phyloP scores from a whole-genome alignment of 495 filamentous ascomycete genomes.

The Penicillium pulvis region DNA sequence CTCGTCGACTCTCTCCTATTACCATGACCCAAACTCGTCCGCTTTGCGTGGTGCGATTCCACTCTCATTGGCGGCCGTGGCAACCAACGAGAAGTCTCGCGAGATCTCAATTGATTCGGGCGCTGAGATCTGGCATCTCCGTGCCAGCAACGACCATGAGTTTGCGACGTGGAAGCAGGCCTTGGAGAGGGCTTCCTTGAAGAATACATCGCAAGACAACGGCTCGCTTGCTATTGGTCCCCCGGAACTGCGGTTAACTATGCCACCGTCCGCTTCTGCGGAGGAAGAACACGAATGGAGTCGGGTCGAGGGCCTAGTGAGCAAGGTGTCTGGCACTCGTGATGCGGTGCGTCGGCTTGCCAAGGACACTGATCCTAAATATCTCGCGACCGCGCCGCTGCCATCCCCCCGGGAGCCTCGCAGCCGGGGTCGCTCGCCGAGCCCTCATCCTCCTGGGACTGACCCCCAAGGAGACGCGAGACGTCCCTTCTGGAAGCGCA shows the following conservation, averaged over 20 bases:
- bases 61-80: slow-evolving; percentile 84
- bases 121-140: slow-evolving; percentile 96
- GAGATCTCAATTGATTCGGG: slow-evolving; percentile 98
- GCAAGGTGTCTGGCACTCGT: slow-evolving; percentile 79
- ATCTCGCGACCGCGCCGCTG: slow-evolving; percentile 31
- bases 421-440: slow-evolving; percentile 41
- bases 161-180: slow-evolving; percentile 86
- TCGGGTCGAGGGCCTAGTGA: slow-evolving; percentile 78
- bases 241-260: slow-evolving; percentile 33
- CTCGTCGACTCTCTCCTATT: slow-evolving; percentile 91
- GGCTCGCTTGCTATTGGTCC: slow-evolving; percentile 23
- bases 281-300: slow-evolving; percentile 83
- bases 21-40: slow-evolving; percentile 88
- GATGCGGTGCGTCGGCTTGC: slow-evolving; percentile 85
- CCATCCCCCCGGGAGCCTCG: slow-evolving; percentile 21
- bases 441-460: slow-evolving; percentile 36
- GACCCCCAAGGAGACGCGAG: slow-evolving; percentile 46
- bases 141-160: slow-evolving; percentile 76
- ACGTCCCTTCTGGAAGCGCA: slow-evolving; percentile 87
- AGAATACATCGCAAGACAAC: slow-evolving; percentile 28
- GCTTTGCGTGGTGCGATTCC: slow-evolving; percentile 90
- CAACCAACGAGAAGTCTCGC: slow-evolving; percentile 78
- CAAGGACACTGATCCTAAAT: slow-evolving; percentile 75
- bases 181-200: slow-evolving; percentile 71
- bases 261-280: slow-evolving; percentile 29